Percentiles rank a stretch among this genome's conserved stretches.
Conservation (phyloP, 148 eudicot species). For the Nepenthes gracilis region DNA sequence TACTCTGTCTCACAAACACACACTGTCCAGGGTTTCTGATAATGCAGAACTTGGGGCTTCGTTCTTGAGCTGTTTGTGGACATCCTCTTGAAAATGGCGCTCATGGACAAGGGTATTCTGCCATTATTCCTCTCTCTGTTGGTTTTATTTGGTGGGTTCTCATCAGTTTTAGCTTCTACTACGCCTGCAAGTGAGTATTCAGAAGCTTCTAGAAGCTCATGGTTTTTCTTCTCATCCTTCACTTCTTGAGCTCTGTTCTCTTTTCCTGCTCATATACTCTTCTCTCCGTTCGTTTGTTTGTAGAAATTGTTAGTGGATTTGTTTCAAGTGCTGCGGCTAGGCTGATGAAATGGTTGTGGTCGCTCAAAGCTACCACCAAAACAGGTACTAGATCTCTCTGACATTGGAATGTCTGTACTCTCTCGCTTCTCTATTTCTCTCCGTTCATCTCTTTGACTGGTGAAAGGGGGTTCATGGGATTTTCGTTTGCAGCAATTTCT, state of each 20-base stretch:
- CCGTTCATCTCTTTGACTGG: slow-evolving; percentile 1
- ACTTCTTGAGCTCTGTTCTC: slow-evolving; percentile 5
- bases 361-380: slow-evolving; percentile 79
- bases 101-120: slow-evolving; percentile 21
- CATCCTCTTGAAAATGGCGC: slow-evolving; percentile 14
- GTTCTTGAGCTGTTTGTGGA: slow-evolving; percentile 12
- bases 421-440: neutral
- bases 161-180: slow-evolving; percentile 45
- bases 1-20: slow-evolving; percentile 2
- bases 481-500: slow-evolving; percentile 42
- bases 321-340: slow-evolving; percentile 50
- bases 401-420: neutral
- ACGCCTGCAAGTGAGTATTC: slow-evolving; percentile 66
- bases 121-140: slow-evolving; percentile 23
- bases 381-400: slow-evolving; percentile 38
- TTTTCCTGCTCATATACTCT: slow-evolving; percentile 5
- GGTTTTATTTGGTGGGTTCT: slow-evolving; percentile 37
- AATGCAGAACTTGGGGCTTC: slow-evolving; percentile 13
- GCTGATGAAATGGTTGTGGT: slow-evolving; percentile 79
- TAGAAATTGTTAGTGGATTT: slow-evolving; percentile 81
- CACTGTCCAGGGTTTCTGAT: slow-evolving; percentile 35
- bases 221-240: neutral
- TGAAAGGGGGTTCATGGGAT: slow-evolving; percentile 1
- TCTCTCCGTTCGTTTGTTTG: slow-evolving; percentile 7
- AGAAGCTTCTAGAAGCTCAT: slow-evolving; percentile 4